These are phyloP conservation scores for Paragyromitra xinjiangensis DNA, from an alignment of 495 filamentous ascomycete species.

Conservation along the genomic window DNA sequence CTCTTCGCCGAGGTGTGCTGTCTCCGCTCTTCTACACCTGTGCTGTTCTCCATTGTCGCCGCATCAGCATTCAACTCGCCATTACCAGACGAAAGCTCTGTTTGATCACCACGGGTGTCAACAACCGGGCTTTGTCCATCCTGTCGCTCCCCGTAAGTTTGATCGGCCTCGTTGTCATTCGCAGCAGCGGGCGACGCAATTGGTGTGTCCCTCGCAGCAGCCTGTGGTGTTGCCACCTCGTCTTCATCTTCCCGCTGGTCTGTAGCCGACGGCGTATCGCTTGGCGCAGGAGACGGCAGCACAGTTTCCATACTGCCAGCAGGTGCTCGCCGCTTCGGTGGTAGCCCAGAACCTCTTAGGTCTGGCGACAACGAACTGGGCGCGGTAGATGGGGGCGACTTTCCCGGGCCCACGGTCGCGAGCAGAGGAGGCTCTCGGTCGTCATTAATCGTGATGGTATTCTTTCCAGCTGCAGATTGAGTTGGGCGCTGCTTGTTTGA, in stretches of 20 bases:
- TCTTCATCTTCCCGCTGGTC: constrained; percentile 46
- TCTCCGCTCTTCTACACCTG: constrained; percentile 5
- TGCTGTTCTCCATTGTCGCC: neutral
- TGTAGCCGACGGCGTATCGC: constrained; percentile 50
- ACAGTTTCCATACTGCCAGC: constrained; percentile 40
- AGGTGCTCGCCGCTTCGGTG: constrained; percentile 24
- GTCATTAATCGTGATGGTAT: constrained; percentile 19
- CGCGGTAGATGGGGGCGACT: constrained; percentile 45
- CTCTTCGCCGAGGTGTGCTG: constrained; percentile 29
- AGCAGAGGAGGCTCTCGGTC: constrained; percentile 26
- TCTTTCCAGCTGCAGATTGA: constrained; percentile 25
- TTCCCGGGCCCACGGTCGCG: constrained; percentile 41
- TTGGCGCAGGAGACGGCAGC: constrained; percentile 51
- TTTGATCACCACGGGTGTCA: constrained; percentile 33
- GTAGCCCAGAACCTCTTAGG: constrained; percentile 27
- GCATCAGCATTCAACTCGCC: constrained; percentile 18
- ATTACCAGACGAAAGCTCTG: constrained; percentile 47
- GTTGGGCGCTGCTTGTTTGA: constrained; percentile 27
- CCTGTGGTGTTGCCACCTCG: constrained; percentile 20
- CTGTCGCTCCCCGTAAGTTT: constrained; percentile 27
- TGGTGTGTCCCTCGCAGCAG: constrained; percentile 34
- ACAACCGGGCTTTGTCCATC: constrained; percentile 33
- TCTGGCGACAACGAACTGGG: constrained; percentile 48
- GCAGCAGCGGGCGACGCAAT: constrained; percentile 32
- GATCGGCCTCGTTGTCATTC: constrained; percentile 40